Conservation (phyloP, 2,329 filamentous ascomycete genomes). For the Diaporthe velutina region DNA sequence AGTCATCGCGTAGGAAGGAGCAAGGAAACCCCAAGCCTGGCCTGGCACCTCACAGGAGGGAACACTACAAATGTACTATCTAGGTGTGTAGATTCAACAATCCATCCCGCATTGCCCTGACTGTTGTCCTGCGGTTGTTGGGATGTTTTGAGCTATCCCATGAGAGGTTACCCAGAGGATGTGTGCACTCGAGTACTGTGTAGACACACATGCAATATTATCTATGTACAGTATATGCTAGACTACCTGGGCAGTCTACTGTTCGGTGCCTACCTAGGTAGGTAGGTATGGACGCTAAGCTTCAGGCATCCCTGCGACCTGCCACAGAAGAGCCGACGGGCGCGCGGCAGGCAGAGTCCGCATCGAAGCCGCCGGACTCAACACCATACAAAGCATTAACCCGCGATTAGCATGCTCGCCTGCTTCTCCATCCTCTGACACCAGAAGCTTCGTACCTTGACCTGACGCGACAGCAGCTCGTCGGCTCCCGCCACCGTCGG, state of each 20-base stretch:
- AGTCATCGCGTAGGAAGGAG: not conserved
- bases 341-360: constrained; percentile 1
- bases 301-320: not conserved
- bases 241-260: too few relatives aligned
- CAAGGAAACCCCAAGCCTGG: not conserved
- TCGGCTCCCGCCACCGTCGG: constrained; percentile 33
- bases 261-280: too few relatives aligned
- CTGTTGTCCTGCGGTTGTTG: not conserved
- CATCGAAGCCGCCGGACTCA: not conserved
- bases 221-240: not conserved
- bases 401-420: not conserved
- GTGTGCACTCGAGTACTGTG: not conserved
- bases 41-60: not conserved
- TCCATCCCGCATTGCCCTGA: not conserved
- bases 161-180: not conserved
- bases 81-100: not conserved
- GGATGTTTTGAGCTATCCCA: not conserved
- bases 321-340: not conserved
- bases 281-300: not conserved
- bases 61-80: not conserved
- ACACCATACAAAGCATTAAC: not conserved
- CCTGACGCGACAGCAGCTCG: constrained; percentile 8
- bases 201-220: not conserved
- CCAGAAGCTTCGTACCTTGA: not conserved
- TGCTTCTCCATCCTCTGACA: not conserved